phyloP scores from a whole-genome alignment of 306 rosid genomes.

The Cicer pinnatifidum region DNA sequence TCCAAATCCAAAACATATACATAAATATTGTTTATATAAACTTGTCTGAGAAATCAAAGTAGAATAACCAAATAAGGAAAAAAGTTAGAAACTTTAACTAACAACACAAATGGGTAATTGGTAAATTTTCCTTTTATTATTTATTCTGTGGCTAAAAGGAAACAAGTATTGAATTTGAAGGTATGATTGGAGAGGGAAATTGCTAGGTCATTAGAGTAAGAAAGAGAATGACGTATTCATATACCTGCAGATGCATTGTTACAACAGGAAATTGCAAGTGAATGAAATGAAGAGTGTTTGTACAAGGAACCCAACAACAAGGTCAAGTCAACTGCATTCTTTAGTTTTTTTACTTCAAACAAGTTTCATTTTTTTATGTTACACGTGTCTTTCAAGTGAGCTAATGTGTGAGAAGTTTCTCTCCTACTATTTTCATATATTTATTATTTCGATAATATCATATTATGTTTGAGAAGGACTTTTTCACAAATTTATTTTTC shows the following conservation, averaged over 20 bases:
- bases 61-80: slow-evolving; percentile 24
- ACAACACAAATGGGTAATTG: neutral
- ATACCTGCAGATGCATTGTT: slow-evolving; percentile 48
- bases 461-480: too few relatives aligned
- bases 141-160: neutral
- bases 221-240: slow-evolving; percentile 33
- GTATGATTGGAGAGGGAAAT: slow-evolving; percentile 38
- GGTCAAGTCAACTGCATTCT: slow-evolving; percentile 45
- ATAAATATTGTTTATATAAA: slow-evolving; percentile 24
- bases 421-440: too few relatives aligned
- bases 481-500: too few relatives aligned
- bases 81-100: slow-evolving; percentile 25
- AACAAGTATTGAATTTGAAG: neutral
- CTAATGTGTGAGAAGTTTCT: too few relatives aligned
- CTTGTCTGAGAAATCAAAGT: slow-evolving; percentile 25
- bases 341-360: slow-evolving; percentile 6
- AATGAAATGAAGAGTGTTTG: slow-evolving; percentile 36
- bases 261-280: slow-evolving; percentile 21
- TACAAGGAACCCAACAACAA: slow-evolving; percentile 36
- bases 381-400: too few relatives aligned
- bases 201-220: slow-evolving; percentile 27
- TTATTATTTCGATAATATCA: too few relatives aligned
- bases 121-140: neutral
- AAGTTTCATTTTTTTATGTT: neutral
- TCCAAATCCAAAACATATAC: neutral